Conservation (phyloP, 1,284 basidiomycete species). For the Anthracocystis setariae region DNA sequence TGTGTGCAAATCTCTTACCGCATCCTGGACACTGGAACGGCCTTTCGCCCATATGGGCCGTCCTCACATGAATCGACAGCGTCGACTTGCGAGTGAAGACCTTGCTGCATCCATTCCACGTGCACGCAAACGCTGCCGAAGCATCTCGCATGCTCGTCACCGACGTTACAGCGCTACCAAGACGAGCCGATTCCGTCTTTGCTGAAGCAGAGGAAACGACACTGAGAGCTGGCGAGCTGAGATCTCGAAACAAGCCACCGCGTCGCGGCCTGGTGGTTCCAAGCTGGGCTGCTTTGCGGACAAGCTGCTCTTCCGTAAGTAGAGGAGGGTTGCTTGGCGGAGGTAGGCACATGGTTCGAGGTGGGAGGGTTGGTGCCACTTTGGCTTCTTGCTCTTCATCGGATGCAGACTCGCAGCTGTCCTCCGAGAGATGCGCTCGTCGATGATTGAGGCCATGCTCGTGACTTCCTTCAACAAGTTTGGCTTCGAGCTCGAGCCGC, state of each 20-base stretch:
- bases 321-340: neutral
- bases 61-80: constrained; percentile 45
- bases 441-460: constrained; percentile 30
- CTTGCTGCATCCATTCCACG: constrained; percentile 45
- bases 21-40: constrained; percentile 48
- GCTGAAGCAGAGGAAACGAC: constrained; percentile 16
- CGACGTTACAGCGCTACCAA: constrained; percentile 23
- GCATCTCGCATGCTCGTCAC: constrained; percentile 7
- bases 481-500: constrained; percentile 35
- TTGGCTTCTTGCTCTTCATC: constrained; percentile 22
- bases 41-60: constrained; percentile 45
- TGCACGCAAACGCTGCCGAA: constrained; percentile 18
- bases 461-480: constrained; percentile 22
- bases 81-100: constrained; percentile 40
- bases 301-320: constrained; percentile 31
- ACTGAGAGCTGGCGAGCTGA: constrained; percentile 38
- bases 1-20: constrained; percentile 47
- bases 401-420: constrained; percentile 25
- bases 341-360: neutral
- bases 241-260: constrained; percentile 34
- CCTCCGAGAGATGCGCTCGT: constrained; percentile 28
- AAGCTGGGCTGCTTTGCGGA: constrained; percentile 31
- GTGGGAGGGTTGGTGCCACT: neutral
- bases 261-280: constrained; percentile 24
- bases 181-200: constrained; percentile 16